Conservation (phyloP, 2,329 filamentous ascomycete genomes). For the Thielaviopsis euricoi region DNA sequence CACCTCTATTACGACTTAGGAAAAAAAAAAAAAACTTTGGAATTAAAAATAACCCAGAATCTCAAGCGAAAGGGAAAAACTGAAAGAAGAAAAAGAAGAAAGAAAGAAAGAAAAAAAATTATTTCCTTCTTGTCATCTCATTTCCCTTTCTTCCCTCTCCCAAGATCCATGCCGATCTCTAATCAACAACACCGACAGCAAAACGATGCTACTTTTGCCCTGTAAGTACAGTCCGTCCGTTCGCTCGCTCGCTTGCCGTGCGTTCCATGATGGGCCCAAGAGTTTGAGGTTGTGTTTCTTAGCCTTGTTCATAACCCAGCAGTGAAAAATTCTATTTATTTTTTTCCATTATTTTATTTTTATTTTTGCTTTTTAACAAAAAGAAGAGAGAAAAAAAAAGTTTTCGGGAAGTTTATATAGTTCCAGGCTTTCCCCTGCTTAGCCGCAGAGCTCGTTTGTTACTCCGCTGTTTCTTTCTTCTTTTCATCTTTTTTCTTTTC, state of each 20-base stretch:
- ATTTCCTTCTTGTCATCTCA: background rate
- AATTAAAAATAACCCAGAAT: background rate
- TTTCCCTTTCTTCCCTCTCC: background rate
- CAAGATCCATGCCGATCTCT: background rate
- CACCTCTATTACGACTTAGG: too few species aligned
- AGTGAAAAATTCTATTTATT: too few species aligned
- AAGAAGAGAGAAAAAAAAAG: too few species aligned
- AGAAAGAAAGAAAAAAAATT: too few species aligned
- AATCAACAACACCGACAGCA: background rate
- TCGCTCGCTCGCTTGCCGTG: background rate
- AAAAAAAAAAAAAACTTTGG: background rate
- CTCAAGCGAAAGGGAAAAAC: too few species aligned
- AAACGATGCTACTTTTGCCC: slow-evolving; percentile 1
- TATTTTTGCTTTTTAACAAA: too few species aligned
- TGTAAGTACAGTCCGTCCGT: background rate
- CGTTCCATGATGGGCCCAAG: background rate
- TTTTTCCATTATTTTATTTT: too few species aligned
- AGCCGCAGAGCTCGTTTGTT: too few species aligned
- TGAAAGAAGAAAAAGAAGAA: background rate
- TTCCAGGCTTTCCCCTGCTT: too few species aligned
- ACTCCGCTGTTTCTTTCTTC: too few species aligned
- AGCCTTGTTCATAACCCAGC: background rate
- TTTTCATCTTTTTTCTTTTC: too few species aligned
- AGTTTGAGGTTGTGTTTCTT: background rate
- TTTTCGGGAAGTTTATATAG: too few species aligned